phyloP scores from a whole-genome alignment of 352 stramenopile genomes.

The Thalassiosira exigua region DNA sequence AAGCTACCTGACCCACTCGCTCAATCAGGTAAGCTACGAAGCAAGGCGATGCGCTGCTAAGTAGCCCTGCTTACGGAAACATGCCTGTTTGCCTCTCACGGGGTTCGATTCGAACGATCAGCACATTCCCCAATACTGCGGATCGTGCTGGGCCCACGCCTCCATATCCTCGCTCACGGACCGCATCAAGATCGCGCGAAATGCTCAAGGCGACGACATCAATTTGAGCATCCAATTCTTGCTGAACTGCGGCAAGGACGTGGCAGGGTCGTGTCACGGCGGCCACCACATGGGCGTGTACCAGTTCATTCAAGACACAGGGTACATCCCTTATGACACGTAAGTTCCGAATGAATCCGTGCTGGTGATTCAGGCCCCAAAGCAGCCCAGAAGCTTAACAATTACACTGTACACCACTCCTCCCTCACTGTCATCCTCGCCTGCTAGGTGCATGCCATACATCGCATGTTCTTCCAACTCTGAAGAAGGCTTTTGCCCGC shows the following conservation, averaged over 20 bases:
- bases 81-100: too few species aligned
- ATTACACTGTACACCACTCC: too few species aligned
- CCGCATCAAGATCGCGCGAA: conserved; percentile 82
- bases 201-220: conserved; percentile 72
- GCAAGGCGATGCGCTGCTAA: too few species aligned
- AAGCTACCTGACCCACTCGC: conserved; percentile 94
- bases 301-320: conserved; percentile 86
- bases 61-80: too few species aligned
- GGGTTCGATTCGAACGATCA: too few species aligned
- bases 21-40: too few species aligned
- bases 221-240: conserved; percentile 83
- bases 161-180: conserved; percentile 81
- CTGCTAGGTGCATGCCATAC: conserved; percentile 87
- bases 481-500: conserved; percentile 80
- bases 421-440: neutral
- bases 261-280: conserved; percentile 77
- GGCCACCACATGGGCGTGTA: conserved; percentile 89
- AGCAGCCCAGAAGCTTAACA: too few species aligned
- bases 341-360: neutral
- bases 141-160: conserved; percentile 87
- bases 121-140: conserved; percentile 95
- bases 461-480: conserved; percentile 86
- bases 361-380: neutral
- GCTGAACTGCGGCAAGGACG: conserved; percentile 77
- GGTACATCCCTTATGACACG: conserved; percentile 92